Conservation (phyloP, 345 rosid species). For the Boechera divaricarpa region DNA sequence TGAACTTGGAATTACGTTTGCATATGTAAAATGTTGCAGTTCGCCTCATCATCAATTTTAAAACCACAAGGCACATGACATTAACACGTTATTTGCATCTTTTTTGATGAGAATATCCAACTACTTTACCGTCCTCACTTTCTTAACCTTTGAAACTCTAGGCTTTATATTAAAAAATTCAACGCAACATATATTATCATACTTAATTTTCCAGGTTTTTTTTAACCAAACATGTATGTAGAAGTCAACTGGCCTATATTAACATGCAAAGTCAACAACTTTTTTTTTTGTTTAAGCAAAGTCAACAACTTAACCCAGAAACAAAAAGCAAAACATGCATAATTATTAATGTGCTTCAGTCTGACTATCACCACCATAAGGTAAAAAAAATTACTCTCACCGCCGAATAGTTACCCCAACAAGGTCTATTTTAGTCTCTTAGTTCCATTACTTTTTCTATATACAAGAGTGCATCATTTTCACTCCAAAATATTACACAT, state of each 20-base stretch:
- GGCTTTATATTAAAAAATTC: constrained; percentile 14
- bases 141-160: constrained; percentile 47
- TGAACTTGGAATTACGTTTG: constrained; percentile 8
- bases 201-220: not conserved
- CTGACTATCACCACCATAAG: constrained; percentile 16
- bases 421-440: constrained; percentile 4
- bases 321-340: constrained; percentile 7
- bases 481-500: not conserved
- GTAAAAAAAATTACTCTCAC: not conserved
- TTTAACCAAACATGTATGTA: constrained; percentile 11
- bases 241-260: constrained; percentile 34
- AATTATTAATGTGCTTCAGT: constrained; percentile 41
- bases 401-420: not conserved
- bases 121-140: constrained; percentile 56
- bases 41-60: constrained; percentile 26
- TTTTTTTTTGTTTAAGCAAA: not conserved
- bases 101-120: constrained; percentile 38
- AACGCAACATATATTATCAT: constrained; percentile 29
- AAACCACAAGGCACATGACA: constrained; percentile 31
- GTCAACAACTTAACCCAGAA: constrained; percentile 12
- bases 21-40: constrained; percentile 18
- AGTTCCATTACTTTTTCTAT: not conserved
- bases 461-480: not conserved
- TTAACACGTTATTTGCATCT: constrained; percentile 38
- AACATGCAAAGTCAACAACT: constrained; percentile 23